Evolutionary conservation across 306 rosid species (phyloP).

Genomic region (Pueraria montana): DNA sequence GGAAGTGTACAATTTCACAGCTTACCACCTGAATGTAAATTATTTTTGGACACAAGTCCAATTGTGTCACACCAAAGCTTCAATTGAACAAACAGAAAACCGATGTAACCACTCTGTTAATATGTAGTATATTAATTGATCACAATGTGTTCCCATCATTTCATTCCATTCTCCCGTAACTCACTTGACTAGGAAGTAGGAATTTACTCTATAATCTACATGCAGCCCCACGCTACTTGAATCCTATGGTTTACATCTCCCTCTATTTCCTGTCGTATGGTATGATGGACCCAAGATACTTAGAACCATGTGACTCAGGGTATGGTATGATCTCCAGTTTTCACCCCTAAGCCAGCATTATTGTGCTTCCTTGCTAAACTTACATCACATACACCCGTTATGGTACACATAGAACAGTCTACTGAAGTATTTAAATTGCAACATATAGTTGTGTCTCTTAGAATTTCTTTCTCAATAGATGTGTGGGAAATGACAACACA

Average conservation of each 20-base stretch:
- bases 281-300: neutral
- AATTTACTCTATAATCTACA: constrained; percentile 4
- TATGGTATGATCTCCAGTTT: too few relatives aligned
- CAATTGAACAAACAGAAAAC: constrained; percentile 32
- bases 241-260: neutral
- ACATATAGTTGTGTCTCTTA: neutral
- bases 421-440: neutral
- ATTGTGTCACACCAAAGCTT: neutral
- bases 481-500: too few relatives aligned
- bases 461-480: too few relatives aligned
- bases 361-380: neutral
- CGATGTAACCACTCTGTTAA: neutral
- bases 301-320: neutral
- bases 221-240: neutral
- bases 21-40: neutral
- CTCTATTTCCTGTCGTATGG: neutral
- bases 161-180: constrained; percentile 4
- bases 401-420: neutral
- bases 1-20: constrained; percentile 18
- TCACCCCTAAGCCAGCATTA: neutral
- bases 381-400: neutral
- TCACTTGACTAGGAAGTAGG: neutral
- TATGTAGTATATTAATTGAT: neutral
- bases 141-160: neutral
- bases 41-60: neutral